A percentile compares a stretch with the other conserved stretches of the same genome.
Evolutionary conservation across 495 filamentous ascomycete species (phyloP).

Genomic region (Penicillium angulare): DNA sequence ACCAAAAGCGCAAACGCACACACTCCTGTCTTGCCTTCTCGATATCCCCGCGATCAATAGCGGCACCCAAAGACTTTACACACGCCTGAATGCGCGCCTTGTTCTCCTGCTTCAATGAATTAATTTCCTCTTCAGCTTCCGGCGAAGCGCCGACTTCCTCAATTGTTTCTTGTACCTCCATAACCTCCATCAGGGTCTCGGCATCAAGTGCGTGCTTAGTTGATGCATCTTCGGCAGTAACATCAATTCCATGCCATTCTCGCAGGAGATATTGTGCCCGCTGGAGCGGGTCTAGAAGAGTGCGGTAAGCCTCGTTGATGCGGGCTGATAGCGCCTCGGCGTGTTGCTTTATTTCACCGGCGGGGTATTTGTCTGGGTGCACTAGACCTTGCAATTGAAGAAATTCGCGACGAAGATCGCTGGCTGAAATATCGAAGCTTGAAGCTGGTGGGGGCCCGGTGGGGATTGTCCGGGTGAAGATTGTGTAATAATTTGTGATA

Average conservation of each 20-base stretch:
- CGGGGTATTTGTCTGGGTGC: constrained; percentile 78
- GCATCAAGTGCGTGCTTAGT: constrained; percentile 59
- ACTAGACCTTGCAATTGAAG: constrained; percentile 73
- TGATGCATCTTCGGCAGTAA: constrained; percentile 68
- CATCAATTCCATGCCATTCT: constrained; percentile 66
- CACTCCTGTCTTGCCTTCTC: constrained; percentile 66
- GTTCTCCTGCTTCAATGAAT: constrained; percentile 61
- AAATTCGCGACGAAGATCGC: constrained; percentile 75
- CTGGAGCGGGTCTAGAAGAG: constrained; percentile 69
- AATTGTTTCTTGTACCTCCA: constrained; percentile 83
- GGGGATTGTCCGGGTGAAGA: constrained; percentile 83
- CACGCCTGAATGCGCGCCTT: constrained; percentile 60
- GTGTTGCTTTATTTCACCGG: constrained; percentile 51
- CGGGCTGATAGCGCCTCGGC: constrained; percentile 72
- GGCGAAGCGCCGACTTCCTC: constrained; percentile 59
- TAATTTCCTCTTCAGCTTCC: constrained; percentile 61
- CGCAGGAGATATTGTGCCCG: constrained; percentile 82
- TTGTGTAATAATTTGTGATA: constrained; percentile 69
- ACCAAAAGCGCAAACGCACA: constrained; percentile 85
- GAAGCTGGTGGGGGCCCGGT: constrained; percentile 75
- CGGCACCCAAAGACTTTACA: constrained; percentile 55
- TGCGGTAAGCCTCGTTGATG: constrained; percentile 89
- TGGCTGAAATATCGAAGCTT: constrained; percentile 67
- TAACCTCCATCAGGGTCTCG: constrained; percentile 78
- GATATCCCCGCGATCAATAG: constrained; percentile 67